Conservation (phyloP, 164 flowering plant species). For the Santalum album region DNA sequence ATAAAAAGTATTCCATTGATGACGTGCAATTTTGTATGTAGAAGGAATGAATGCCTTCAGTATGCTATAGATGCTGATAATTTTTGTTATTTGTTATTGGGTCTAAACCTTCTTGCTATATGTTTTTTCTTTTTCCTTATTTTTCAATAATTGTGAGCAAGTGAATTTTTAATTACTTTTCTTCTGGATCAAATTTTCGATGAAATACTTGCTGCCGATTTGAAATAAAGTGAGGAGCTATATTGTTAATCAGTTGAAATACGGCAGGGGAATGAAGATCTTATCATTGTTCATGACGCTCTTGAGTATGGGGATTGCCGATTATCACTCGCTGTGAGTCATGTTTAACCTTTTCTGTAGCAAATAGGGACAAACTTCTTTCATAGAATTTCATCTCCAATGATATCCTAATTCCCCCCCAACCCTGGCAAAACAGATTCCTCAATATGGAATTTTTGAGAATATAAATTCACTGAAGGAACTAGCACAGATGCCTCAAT, state of each 20-base stretch:
- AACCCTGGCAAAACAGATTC: constrained; percentile 69
- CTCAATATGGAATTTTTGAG: constrained; percentile 92
- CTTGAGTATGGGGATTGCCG: constrained; percentile 88
- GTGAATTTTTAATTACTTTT: no score
- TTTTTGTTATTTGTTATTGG: no score
- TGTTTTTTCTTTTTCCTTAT: no score
- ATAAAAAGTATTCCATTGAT: no score
- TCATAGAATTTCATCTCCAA: background rate
- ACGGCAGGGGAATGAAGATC: constrained; percentile 66
- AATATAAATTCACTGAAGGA: constrained; percentile 76
- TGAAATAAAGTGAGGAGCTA: no score
- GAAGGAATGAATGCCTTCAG: no score
- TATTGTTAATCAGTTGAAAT: background rate
- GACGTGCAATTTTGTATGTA: no score
- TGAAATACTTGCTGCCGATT: no score
- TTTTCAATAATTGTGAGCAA: no score
- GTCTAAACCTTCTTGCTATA: no score
- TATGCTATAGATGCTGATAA: no score
- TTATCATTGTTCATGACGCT: constrained; percentile 81
- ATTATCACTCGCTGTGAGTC: constrained; percentile 80
- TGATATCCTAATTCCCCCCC: constrained; percentile 8
- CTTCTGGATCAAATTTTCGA: no score
- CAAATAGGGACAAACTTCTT: background rate
- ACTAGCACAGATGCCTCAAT: constrained; percentile 88
- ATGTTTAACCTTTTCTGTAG: background rate